Conservation (phyloP, 1,284 basidiomycete genomes). For the Sphaerobolus stellatus region DNA sequence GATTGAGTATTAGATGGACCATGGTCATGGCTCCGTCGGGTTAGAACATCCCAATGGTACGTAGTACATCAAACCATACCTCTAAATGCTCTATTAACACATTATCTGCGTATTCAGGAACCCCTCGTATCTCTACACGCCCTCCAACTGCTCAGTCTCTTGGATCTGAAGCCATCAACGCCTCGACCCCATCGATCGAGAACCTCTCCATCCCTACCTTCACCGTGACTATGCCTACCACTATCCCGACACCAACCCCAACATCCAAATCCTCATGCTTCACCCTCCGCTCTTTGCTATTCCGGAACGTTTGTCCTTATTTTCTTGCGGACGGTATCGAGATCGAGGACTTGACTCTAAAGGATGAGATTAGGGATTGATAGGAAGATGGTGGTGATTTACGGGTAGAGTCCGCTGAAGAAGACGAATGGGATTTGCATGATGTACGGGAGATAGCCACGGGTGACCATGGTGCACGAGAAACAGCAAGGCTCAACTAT, state of each 20-base stretch:
- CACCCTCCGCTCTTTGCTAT: conserved; percentile 97
- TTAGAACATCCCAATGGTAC: conserved; percentile 97
- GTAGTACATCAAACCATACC: conserved; percentile 21
- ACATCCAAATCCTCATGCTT: conserved; percentile 96
- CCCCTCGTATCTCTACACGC: conserved; percentile 99
- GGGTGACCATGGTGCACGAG: conserved; percentile 81
- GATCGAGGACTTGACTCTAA: conserved; percentile 93
- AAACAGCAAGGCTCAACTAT: no score
- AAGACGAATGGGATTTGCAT: conserved; percentile 78
- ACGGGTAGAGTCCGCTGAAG: conserved; percentile 93
- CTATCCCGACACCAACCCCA: no score
- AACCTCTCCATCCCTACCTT: conserved; percentile 95
- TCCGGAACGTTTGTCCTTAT: conserved; percentile 94
- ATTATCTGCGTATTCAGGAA: conserved; percentile 60
- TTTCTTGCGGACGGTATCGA: conserved; percentile 92
- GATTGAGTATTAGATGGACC: conserved; percentile 92
- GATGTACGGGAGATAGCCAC: conserved; percentile 95
- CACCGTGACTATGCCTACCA: no score
- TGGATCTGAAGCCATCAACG: conserved; percentile 98
- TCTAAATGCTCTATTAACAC: not conserved
- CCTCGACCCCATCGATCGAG: conserved; percentile 96
- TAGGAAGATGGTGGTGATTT: conserved; percentile 89
- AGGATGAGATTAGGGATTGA: conserved; percentile 76
- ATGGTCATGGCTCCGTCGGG: conserved; percentile 99
- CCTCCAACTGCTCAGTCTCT: conserved; percentile 95